Evolutionary conservation across 495 filamentous ascomycete species (phyloP), one percentile per base, ranked within the genome.

Genomic region (Astrothelium subdiscretum): DNA sequence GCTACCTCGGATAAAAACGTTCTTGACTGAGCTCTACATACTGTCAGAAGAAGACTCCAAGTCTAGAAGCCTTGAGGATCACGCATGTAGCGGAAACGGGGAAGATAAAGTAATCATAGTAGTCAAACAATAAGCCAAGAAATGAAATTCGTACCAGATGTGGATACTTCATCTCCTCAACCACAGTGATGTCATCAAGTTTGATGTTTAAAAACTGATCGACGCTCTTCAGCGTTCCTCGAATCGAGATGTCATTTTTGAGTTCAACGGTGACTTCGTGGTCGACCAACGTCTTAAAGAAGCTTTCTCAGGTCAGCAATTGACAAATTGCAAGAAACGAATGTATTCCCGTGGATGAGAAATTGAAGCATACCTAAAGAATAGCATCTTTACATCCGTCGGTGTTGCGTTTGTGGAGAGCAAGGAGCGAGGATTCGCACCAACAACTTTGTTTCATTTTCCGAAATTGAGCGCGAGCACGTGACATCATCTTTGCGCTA

Each of bases 141-240:
- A 27, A 22, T 11, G 29, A 29, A 10, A 26, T 8, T 8, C 84
- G 60, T 68, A 91, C 88, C 71, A 98, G 74, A 73, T 97, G 94
- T 26, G 94, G 95, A 70, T 95, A 97, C 72, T 89, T 89, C 68
- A 88, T 74, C 73, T 97, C 89, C 58, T 98, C 94, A 32, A 95
- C 77, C 18, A 96, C 91, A 66, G 85, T 81, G 66, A 97, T 91
- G 71, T 97, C 88, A 71, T 98, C 92, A 40, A 97, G 83, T 78
- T 97, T 97, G 79, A 98, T 97, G 78, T 98, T 98, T 66, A 98
- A 85, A 76, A 91, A 98, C 74, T 97, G 95, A 74, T 98, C 94
- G 66, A 98, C 94, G 66, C 87, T 92, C 79, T 97, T 97, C 65
- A 98, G 83, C 24, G 85, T 92, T 63, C 94, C 94, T 63, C 88